Conservation (phyloP, 495 filamentous ascomycete species). For the Aspergillus indologenus region DNA sequence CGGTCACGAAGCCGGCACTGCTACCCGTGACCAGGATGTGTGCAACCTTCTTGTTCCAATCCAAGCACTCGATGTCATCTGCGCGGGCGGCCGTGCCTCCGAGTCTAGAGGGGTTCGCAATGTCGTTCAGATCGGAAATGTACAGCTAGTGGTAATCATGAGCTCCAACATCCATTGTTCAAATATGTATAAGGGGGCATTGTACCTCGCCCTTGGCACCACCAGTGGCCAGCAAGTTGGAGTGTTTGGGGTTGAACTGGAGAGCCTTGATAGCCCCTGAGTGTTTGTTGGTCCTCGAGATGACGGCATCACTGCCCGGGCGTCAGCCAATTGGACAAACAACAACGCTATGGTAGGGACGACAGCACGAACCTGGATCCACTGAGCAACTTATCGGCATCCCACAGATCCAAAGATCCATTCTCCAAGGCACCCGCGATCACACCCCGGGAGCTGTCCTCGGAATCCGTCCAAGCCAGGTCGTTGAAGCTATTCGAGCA, state of each 20-base stretch:
- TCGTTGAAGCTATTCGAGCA: constrained; percentile 76
- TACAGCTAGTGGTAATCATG: constrained; percentile 54
- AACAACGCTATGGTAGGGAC: not conserved
- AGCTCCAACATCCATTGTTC: not conserved
- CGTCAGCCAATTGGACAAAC: constrained; percentile 22
- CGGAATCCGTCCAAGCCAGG: constrained; percentile 85
- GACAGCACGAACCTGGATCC: constrained; percentile 49
- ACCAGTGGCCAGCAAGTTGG: constrained; percentile 87
- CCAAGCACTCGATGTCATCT: constrained; percentile 90
- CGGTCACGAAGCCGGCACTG: constrained; percentile 91
- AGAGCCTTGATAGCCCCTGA: constrained; percentile 89
- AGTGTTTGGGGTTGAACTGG: constrained; percentile 94
- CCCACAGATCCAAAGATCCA: constrained; percentile 93
- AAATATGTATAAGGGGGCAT: constrained; percentile 27
- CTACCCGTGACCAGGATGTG: constrained; percentile 96
- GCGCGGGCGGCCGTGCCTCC: constrained; percentile 83
- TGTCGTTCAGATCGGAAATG: constrained; percentile 89
- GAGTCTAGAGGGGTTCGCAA: constrained; percentile 79
- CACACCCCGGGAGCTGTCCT: constrained; percentile 73
- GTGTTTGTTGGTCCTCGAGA: constrained; percentile 90
- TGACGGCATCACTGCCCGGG: constrained; percentile 62
- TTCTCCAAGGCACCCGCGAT: constrained; percentile 96
- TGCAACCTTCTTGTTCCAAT: constrained; percentile 97
- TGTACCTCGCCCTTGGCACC: constrained; percentile 80
- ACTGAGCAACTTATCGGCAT: constrained; percentile 78